Percentiles rank a stretch among this genome's conserved stretches.
Conservation (phyloP, 176 grass and related monocot genomes). For the Bolboschoenus planiculmis region DNA sequence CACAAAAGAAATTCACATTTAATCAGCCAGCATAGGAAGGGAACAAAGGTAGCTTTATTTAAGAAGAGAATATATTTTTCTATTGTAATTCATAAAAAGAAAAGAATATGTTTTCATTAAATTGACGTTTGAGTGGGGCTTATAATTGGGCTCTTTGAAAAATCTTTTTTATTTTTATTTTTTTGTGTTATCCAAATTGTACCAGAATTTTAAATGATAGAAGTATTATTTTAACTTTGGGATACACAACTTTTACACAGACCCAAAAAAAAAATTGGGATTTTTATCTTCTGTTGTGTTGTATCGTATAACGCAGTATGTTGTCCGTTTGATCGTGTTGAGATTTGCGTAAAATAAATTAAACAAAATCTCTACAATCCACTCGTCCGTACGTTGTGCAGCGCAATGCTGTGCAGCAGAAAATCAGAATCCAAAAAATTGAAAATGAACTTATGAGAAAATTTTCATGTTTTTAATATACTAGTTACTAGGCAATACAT, state of each 20-base stretch:
- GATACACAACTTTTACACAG: background rate
- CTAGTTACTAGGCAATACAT: background rate
- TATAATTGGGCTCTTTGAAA: background rate
- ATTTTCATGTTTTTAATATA: background rate
- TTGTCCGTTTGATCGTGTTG: no score
- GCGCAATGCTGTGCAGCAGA: no score
- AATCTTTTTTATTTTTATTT: no score
- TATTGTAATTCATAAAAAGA: background rate
- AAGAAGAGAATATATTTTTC: background rate
- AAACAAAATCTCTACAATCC: no score
- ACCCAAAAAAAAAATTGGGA: no score
- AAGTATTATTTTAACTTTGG: background rate
- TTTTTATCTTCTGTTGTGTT: no score
- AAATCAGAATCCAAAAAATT: no score
- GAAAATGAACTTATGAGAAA: background rate
- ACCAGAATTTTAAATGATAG: background rate
- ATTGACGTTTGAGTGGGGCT: slow-evolving; percentile 11
- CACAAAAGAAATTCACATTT: background rate
- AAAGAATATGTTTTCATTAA: background rate
- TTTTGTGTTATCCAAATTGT: background rate
- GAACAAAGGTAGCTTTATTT: slow-evolving; percentile 3
- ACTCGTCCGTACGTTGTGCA: no score
- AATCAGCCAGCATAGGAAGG: background rate
- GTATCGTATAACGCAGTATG: no score
- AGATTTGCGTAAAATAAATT: no score